Base-by-base conservation (phyloP, 345 rosid species). In the Lepidium africanum region DNA sequence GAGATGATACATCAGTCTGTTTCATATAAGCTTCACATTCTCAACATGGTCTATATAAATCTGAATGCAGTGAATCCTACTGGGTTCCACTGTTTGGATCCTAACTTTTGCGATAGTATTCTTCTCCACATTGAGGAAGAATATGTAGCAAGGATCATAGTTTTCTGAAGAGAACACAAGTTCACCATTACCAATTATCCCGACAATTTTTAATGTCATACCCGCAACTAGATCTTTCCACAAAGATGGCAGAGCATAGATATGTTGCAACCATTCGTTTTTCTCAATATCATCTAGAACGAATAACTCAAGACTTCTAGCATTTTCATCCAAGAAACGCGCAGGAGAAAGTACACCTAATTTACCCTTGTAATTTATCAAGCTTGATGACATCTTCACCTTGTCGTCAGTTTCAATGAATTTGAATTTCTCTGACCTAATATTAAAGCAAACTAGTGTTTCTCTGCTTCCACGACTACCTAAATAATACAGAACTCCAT, bases 31-130 rank as follows among this genome's bases (percentile, higher is more conserved):
- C 21, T 15, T 47, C 21, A 58, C 11, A 48, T 68, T 17, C 25
- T 69, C 73, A 25, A 7, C 40, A 46, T 69, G 58, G 65, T 69
- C 58, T 14, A 58, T n/a, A 69, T 37, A 69, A 9, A n/a, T 38
- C 25, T 11, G 23, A 47, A 23, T 45, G 48, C 9, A 47, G 7
- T 8, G 8, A 21, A 1, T 0, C 47, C 33, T 10, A 23, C 3
- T 37, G 7, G 19, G 16, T 37, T 57, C 73, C 65, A 58, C 23
- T 57, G 65, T 56, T 47, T 23, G 25, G 52, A 59, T 32, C 40
- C 5, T 35, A 49, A 70, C 67, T 17, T 0, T 39, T 3, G 0
- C 30, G 23, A 59, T 13, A 15, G 51, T 39, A 2, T 50, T 40
- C 3, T 10, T 59, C 43, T 70, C 60, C 3, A 32, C 36, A 2